These are phyloP conservation scores for Millerago galiae DNA, from an alignment of 805 yeast genomes.

Conservation along the genomic window DNA sequence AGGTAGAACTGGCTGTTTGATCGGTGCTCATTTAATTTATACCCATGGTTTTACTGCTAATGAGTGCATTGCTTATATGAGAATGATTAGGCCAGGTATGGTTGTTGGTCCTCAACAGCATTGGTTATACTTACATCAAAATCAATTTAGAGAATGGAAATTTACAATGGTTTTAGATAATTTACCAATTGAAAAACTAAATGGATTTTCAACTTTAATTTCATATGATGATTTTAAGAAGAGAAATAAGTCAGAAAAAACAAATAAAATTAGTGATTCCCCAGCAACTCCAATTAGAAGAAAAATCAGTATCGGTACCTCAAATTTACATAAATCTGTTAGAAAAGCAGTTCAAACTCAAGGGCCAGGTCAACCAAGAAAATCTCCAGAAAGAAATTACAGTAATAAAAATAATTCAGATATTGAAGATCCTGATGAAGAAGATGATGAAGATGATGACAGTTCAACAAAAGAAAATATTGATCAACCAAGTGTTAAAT, in stretches of 20 bases:
- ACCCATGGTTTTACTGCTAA: constrained; percentile 96
- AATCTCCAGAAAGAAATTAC: constrained; percentile 34
- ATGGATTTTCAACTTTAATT: constrained; percentile 59
- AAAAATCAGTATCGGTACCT: constrained; percentile 59
- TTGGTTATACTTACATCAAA: constrained; percentile 94
- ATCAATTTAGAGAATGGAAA: constrained; percentile 94
- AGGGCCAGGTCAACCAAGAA: constrained; percentile 97
- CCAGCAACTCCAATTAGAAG: constrained; percentile 74
- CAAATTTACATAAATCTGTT: constrained; percentile 55
- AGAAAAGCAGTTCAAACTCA: constrained; percentile 81
- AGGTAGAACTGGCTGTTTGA: constrained; percentile 96
- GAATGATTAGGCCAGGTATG: constrained; percentile 98
- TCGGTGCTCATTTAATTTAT: constrained; percentile 94
- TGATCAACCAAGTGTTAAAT: constrained; percentile 15
- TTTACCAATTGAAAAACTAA: constrained; percentile 57
- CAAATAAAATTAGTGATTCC: constrained; percentile 24
- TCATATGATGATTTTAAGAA: constrained; percentile 55
- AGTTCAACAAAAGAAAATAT: constrained; percentile 19
- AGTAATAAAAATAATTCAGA: constrained; percentile 18
- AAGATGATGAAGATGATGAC: constrained; percentile 20
- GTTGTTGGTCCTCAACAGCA: constrained; percentile 99
- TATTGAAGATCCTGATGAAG: constrained; percentile 25
- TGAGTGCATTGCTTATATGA: constrained; percentile 94
- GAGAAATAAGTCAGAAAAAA: constrained; percentile 33
- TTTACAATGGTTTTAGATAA: constrained; percentile 80